Base-by-base conservation (phyloP, 352 stramenopile genomes). In the Phytopythium cucurbitacearum region DNA sequence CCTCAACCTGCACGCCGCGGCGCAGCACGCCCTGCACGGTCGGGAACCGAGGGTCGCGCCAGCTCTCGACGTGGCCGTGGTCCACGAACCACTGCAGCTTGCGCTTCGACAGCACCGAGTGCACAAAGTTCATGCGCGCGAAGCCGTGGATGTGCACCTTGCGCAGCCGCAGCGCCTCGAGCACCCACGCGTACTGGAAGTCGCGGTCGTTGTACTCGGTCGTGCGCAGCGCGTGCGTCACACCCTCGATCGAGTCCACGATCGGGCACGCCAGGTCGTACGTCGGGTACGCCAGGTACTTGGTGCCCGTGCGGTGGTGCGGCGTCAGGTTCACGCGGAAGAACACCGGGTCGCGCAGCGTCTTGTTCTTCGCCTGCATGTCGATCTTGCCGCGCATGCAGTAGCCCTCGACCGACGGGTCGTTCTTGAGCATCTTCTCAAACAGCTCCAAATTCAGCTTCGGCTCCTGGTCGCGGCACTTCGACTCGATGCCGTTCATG, bases 41-140 rank as follows among this genome's bases (percentile, higher is more conserved):
- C 36, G 97, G 97, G 77, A 99, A 99, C 36, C 97, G 85, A 34
- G 97, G 95, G 72, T 99, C 97, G 64, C 97, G 91, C 97, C 97
- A 99, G 63, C 95, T 91, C 49, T 96, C 88, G 1, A 99, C 97
- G 55, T 95, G 66, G 12, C 89, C 86, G 41, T 98, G 89, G 56
- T 99, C 97, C 8, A 99, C 97, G 72, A 99, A 99, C 97, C 96
- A 99, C 47, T 97, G 96, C 39, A 99, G 72, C 74, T 99, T 99
- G 48, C 97, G 91, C 82, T 99, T 99, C 54, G 87, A 98, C 55
- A 99, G 83, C 37, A 99, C 88, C 21, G 97, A 99, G 71, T 99
- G 94, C 59, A 98, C 92, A 70, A 99, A 99, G 80, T 99, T 99
- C 84, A 99, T 97, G 21, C 97, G 89, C 10, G 95, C 93, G 67